These are phyloP conservation scores for Crotalaria pallida DNA, from an alignment of 306 rosid species.

Conservation along the genomic window DNA sequence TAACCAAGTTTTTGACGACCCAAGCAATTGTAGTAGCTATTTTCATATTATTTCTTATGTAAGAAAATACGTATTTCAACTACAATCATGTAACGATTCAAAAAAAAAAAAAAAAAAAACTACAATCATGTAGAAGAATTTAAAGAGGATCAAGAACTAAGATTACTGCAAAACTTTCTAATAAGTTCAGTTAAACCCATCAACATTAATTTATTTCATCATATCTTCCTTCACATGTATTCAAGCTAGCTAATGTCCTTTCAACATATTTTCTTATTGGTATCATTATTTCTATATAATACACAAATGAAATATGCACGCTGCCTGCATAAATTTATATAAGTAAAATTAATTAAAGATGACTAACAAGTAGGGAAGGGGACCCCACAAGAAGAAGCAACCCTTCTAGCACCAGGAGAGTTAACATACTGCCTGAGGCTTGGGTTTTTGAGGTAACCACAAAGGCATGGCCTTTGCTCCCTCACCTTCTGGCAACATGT, in stretches of 20 bases:
- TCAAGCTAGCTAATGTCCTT: background rate
- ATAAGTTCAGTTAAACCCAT: background rate
- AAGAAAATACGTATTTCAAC: no score
- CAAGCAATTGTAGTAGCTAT: no score
- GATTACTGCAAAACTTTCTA: background rate
- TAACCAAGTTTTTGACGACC: no score
- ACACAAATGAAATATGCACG: background rate
- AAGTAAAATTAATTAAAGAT: background rate
- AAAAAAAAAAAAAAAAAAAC: no score
- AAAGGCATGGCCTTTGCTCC: constrained; percentile 57
- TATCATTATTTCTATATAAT: background rate
- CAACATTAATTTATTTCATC: background rate
- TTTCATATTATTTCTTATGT: no score
- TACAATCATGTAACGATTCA: no score
- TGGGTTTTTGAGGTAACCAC: constrained; percentile 52
- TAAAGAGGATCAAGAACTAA: background rate
- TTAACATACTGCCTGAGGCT: constrained; percentile 27
- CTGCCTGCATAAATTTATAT: no score
- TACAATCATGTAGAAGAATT: no score
- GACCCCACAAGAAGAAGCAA: constrained; percentile 39
- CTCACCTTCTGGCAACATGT: constrained; percentile 44
- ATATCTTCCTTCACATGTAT: background rate
- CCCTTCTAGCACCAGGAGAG: constrained; percentile 43
- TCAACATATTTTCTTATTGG: background rate
- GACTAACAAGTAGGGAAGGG: constrained; percentile 35